phyloP scores from a whole-genome alignment of 345 rosid species.

The Dovyalis caffra region DNA sequence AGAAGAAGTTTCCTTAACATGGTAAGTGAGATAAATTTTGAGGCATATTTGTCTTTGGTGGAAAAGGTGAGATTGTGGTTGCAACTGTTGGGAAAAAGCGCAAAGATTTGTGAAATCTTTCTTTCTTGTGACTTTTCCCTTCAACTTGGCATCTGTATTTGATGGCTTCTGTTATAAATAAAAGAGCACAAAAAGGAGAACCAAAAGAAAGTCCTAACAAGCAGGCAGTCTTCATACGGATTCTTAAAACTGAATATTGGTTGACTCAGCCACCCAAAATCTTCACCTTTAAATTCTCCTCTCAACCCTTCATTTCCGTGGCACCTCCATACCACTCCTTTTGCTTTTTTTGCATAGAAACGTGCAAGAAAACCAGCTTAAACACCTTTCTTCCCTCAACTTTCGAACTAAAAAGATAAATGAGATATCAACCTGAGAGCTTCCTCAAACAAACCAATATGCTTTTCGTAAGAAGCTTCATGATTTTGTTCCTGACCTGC shows the following conservation, averaged over 20 bases:
- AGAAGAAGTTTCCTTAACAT: slow-evolving; percentile 33
- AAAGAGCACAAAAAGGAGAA: slow-evolving; percentile 38
- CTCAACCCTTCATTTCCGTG: slow-evolving; percentile 39
- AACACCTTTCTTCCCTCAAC: slow-evolving; percentile 21
- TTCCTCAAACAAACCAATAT: slow-evolving; percentile 45
- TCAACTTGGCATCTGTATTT: slow-evolving; percentile 58
- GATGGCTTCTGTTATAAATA: slow-evolving; percentile 49
- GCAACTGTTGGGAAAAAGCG: slow-evolving; percentile 77
- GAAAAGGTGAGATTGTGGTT: slow-evolving; percentile 54
- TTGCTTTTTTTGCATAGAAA: slow-evolving; percentile 13
- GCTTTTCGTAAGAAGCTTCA: slow-evolving; percentile 50
- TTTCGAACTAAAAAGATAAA: slow-evolving; percentile 27
- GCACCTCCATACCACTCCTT: slow-evolving; percentile 36
- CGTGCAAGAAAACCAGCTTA: slow-evolving; percentile 25
- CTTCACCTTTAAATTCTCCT: slow-evolving; percentile 52
- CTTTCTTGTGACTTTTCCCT: slow-evolving; percentile 52
- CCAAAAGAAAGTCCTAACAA: slow-evolving; percentile 43
- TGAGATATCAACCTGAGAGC: slow-evolving; percentile 41
- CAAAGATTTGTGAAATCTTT: slow-evolving; percentile 77
- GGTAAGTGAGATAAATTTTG: slow-evolving; percentile 31
- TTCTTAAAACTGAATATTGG: slow-evolving; percentile 49
- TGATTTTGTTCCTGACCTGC: slow-evolving; percentile 60
- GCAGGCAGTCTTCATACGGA: slow-evolving; percentile 69
- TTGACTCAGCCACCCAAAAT: slow-evolving; percentile 58
- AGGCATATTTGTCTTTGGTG: slow-evolving; percentile 47